A percentile compares a stretch with the other conserved stretches of the same genome.
These are phyloP conservation scores for Periconia sp. DNA, from an alignment of 2,329 filamentous ascomycete species.

Conservation along the genomic window DNA sequence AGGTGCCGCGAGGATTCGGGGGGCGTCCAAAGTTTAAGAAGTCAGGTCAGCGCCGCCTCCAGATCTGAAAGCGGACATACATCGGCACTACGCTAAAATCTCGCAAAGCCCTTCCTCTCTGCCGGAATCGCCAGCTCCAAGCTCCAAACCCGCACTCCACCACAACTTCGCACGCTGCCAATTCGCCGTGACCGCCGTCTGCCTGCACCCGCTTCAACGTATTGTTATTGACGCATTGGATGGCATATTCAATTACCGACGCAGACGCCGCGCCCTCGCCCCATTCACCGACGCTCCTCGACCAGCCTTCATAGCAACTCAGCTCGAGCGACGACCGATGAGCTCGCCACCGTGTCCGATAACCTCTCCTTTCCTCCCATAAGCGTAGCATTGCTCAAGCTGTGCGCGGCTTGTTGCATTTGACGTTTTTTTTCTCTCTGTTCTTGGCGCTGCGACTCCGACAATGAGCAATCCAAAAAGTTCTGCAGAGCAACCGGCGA, in stretches of 20 bases:
- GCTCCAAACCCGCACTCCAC: conserved; percentile 6
- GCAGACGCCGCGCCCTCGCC: conserved; percentile 19
- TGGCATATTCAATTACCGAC: conserved; percentile 31
- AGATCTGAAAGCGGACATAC: conserved; percentile 14
- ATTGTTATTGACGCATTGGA: conserved; percentile 30
- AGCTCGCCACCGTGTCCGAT: conserved; percentile 28
- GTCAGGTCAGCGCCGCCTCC: conserved; percentile 3
- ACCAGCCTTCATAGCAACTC: conserved; percentile 9
- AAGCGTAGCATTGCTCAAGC: conserved; percentile 24
- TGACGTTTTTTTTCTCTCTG: conserved; percentile 9
- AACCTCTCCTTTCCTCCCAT: conserved; percentile 27
- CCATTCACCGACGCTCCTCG: conserved; percentile 14
- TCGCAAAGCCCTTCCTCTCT: conserved; percentile 21
- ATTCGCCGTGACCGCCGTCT: conserved; percentile 23
- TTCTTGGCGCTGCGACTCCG: conserved; percentile 13
- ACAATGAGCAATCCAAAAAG: conserved; percentile 27
- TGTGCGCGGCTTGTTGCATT: conserved; percentile 13
- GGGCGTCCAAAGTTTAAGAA: conserved; percentile 14
- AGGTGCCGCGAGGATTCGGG: conserved; percentile 12
- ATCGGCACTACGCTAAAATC: conserved; percentile 24
- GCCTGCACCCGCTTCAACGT: conserved; percentile 5
- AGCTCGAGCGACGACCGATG: conserved; percentile 34
- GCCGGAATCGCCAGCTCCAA: conserved; percentile 15
- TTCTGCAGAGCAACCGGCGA: conserved; percentile 22
- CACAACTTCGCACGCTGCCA: conserved; percentile 13